These are phyloP conservation scores for Plantago elongata DNA, from an alignment of 257 asterid species.

Conservation along the genomic window DNA sequence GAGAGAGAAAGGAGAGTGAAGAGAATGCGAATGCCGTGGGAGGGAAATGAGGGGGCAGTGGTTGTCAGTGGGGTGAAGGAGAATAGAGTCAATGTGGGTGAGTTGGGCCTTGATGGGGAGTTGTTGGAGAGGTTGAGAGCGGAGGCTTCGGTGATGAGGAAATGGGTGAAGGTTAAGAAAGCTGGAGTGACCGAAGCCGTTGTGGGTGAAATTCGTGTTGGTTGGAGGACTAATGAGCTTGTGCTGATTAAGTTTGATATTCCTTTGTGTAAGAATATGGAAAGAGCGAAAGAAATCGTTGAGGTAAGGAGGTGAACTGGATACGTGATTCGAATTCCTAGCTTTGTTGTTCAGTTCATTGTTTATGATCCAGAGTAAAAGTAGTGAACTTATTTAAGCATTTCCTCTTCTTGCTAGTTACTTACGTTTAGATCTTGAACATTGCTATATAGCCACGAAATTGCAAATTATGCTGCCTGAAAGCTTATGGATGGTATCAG, in stretches of 20 bases:
- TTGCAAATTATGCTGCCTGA: not conserved
- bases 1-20: conserved; percentile 36
- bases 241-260: conserved; percentile 81
- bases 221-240: conserved; percentile 77
- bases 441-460: not conserved
- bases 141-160: conserved; percentile 57
- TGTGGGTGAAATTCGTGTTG: conserved; percentile 50
- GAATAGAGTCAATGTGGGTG: conserved; percentile 42
- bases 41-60: conserved; percentile 45
- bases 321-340: conserved; percentile 5
- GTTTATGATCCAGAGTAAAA: not conserved
- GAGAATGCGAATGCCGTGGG: conserved; percentile 75
- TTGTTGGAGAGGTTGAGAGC: conserved; percentile 64
- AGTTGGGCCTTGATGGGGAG: conserved; percentile 48
- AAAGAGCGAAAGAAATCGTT: conserved; percentile 72
- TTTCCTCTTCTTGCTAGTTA: not conserved
- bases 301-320: conserved; percentile 45
- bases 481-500: not conserved
- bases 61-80: conserved; percentile 42
- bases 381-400: not conserved
- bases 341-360: not conserved
- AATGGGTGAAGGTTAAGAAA: conserved; percentile 92
- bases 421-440: not conserved
- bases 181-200: conserved; percentile 82
- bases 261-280: conserved; percentile 79